A percentile compares a stretch with the other conserved stretches of the same genome.
These are phyloP conservation scores for Ambrosiella beaveri DNA, from an alignment of 2,329 filamentous ascomycete species.

Conservation along the genomic window DNA sequence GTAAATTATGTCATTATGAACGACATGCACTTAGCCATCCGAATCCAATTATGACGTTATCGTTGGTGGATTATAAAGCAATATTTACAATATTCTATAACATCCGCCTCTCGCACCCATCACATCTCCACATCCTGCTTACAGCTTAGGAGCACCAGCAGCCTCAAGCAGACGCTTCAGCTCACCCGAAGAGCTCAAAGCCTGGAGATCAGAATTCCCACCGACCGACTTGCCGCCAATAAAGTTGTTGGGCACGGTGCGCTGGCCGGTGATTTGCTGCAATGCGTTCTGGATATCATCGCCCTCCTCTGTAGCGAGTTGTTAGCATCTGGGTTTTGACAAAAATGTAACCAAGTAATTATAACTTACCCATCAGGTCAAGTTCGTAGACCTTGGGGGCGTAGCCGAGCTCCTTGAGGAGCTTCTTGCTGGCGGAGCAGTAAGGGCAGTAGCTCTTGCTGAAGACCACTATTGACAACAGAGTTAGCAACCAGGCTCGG, in stretches of 20 bases:
- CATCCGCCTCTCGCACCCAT: not conserved
- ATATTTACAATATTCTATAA: not conserved
- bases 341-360: not conserved
- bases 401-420: constrained; percentile 51
- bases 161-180: constrained; percentile 26
- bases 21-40: too few relatives aligned
- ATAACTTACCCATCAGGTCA: constrained; percentile 60
- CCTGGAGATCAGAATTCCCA: constrained; percentile 74
- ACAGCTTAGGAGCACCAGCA: constrained; percentile 27
- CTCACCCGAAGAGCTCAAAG: constrained; percentile 31
- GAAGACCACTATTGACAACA: constrained; percentile 54
- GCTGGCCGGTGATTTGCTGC: constrained; percentile 60
- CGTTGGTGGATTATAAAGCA: too few relatives aligned
- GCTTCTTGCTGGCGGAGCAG: constrained; percentile 62
- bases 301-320: constrained; percentile 50
- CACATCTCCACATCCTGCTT: constrained; percentile 15
- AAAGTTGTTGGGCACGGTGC: constrained; percentile 90
- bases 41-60: too few relatives aligned
- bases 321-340: not conserved
- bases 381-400: constrained; percentile 67
- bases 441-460: constrained; percentile 95
- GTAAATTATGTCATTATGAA: too few relatives aligned
- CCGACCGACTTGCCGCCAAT: constrained; percentile 85
- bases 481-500: not conserved
- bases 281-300: constrained; percentile 69